Evolutionary conservation across 495 filamentous ascomycete species (phyloP).

Genomic region (Talaromyces trachyspermus): DNA sequence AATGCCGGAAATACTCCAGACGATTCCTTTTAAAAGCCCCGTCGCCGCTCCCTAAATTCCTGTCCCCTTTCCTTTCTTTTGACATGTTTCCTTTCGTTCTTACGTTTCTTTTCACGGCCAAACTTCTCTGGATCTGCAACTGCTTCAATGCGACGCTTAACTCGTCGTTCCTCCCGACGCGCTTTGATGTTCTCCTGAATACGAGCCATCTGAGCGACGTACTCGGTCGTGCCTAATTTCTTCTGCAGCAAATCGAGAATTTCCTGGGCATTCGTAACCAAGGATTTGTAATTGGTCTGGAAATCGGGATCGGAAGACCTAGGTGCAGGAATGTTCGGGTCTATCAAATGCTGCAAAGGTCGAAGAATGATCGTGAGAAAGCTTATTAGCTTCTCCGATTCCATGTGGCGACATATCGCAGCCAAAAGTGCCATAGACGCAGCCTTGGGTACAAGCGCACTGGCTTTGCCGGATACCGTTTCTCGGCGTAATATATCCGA

Average conservation of each 20-base stretch:
- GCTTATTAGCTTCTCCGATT: constrained; percentile 46
- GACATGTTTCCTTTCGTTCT: constrained; percentile 76
- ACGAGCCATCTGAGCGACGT: constrained; percentile 56
- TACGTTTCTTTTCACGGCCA: constrained; percentile 73
- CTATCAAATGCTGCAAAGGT: constrained; percentile 77
- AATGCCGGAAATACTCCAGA: too few species aligned
- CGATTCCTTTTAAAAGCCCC: constrained; percentile 46
- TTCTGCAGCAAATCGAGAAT: constrained; percentile 69
- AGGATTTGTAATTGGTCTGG: constrained; percentile 54
- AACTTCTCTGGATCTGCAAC: constrained; percentile 72
- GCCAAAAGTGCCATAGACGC: constrained; percentile 67
- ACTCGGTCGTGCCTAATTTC: constrained; percentile 75
- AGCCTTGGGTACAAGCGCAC: constrained; percentile 62
- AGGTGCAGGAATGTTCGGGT: constrained; percentile 62
- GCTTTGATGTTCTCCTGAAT: constrained; percentile 62
- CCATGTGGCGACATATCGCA: constrained; percentile 49
- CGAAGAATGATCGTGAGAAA: constrained; percentile 60
- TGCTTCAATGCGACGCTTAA: constrained; percentile 79
- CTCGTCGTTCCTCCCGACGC: constrained; percentile 62
- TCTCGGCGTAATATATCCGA: constrained; percentile 74
- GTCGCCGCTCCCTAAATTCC: constrained; percentile 62
- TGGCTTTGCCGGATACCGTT: constrained; percentile 50
- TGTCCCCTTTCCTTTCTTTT: constrained; percentile 68
- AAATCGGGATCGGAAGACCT: constrained; percentile 59
- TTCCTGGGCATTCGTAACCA: constrained; percentile 63